A percentile compares a stretch with the other conserved stretches of the same genome.
phyloP scores from a whole-genome alignment of 495 filamentous ascomycete genomes.

The Lasiosphaeria miniovina region DNA sequence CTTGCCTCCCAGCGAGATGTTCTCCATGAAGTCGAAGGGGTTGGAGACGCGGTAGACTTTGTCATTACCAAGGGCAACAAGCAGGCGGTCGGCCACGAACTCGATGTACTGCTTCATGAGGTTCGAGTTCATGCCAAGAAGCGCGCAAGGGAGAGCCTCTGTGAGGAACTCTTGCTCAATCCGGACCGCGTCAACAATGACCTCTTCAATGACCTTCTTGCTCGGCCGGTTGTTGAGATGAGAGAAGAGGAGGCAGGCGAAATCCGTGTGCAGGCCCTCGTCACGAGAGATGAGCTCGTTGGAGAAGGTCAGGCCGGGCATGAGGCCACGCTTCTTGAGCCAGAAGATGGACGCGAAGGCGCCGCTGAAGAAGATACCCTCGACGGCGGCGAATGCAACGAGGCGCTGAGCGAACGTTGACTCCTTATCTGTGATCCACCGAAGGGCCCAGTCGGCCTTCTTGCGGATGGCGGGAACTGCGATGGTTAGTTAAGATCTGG shows the following conservation, averaged over 20 bases:
- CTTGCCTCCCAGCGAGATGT: slow-evolving; percentile 96
- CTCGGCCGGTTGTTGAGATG: slow-evolving; percentile 88
- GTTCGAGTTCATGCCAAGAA: slow-evolving; percentile 95
- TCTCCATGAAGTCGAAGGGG: slow-evolving; percentile 99
- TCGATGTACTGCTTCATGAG: slow-evolving; percentile 99
- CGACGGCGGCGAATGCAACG: slow-evolving; percentile 94
- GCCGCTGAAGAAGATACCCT: slow-evolving; percentile 99
- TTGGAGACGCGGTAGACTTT: slow-evolving; percentile 92
- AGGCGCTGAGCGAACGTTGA: slow-evolving; percentile 95
- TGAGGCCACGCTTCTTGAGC: slow-evolving; percentile 99
- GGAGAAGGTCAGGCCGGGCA: slow-evolving; percentile 97
- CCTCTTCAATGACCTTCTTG: slow-evolving; percentile 73
- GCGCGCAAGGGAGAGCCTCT: slow-evolving; percentile 83
- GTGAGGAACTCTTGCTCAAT: slow-evolving; percentile 99
- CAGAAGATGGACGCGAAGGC: slow-evolving; percentile 99
- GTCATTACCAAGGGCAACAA: slow-evolving; percentile 85
- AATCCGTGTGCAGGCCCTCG: slow-evolving; percentile 99
- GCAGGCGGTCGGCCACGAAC: slow-evolving; percentile 94
- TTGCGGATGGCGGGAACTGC: slow-evolving; percentile 77
- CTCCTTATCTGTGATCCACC: slow-evolving; percentile 88
- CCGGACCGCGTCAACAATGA: slow-evolving; percentile 88
- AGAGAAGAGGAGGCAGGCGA: slow-evolving; percentile 93
- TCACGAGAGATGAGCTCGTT: slow-evolving; percentile 99
- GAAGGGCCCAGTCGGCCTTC: slow-evolving; percentile 97
- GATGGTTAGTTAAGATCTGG: neutral